These are phyloP conservation scores for Saccharomycopsis sp. DNA, from an alignment of 805 yeast species.

Conservation along the genomic window DNA sequence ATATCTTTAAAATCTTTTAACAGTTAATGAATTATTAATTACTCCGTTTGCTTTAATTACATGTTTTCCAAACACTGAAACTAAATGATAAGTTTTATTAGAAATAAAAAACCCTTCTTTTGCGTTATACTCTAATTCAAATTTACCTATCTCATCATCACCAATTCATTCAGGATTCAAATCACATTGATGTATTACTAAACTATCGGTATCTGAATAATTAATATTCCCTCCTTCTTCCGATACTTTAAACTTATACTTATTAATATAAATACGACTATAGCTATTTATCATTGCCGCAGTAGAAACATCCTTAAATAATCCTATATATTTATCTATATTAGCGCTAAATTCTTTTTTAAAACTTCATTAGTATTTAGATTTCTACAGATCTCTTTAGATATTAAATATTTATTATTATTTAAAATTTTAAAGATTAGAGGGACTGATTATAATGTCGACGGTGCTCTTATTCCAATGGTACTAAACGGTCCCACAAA, in stretches of 20 bases:
- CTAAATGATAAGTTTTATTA: conserved; percentile 2
- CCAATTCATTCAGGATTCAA: neutral
- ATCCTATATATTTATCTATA: neutral
- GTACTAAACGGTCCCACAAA: no score
- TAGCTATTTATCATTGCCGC: conserved; percentile 2
- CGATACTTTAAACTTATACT: neutral
- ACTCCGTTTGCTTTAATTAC: neutral
- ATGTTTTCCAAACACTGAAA: neutral
- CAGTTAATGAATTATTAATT: neutral
- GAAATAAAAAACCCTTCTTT: conserved; percentile 2
- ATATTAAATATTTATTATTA: neutral
- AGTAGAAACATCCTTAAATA: neutral
- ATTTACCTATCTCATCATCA: conserved; percentile 1
- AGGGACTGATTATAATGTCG: no score
- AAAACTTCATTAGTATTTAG: neutral
- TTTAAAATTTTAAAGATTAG: neutral
- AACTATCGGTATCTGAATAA: conserved; percentile 8
- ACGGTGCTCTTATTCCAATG: no score
- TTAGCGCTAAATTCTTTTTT: neutral
- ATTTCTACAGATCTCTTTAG: neutral
- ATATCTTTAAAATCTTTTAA: neutral
- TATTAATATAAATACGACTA: conserved; percentile 1
- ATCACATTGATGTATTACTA: conserved; percentile 4
- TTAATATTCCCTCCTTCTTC: neutral
- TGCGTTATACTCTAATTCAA: neutral